Evolutionary conservation across 768 basidiomycete genomes (phyloP), one percentile per base, ranked within the genome.

Genomic region (Rhizopogon salebrosus): DNA sequence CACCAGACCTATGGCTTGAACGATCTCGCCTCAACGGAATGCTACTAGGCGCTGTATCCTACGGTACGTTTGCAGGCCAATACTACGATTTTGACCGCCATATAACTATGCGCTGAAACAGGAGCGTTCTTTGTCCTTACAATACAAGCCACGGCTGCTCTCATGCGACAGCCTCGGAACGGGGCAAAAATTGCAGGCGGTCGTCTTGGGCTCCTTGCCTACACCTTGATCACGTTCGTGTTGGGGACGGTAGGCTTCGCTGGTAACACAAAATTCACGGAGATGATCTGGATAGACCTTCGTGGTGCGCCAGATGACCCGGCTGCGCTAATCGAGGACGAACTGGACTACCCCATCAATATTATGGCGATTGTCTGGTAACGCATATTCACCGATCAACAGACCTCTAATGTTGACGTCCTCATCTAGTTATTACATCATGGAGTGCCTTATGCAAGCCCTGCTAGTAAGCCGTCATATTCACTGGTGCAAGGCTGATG

Each of bases 201-300:
- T 10, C 54, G 53, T 6, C 16, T 41, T 26, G 18, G 20, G 23
- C 55, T 69, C 13, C 20, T 65, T 3, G 10, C 29, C n/a, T 68
- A 66, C 16, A 50, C 66, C n/a, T 45, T 41, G 34, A 48, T 61
- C 38, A 67, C 65, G 29, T 70, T 70, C 26, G 9, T 39, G 13
- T 50, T 70, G 22, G 70, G 57, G 4, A 70, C 63, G 3, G 40
- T 72, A 10, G 57, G 57, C 7, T 59, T 68, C 6, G 69, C 60
- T 6, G 59, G 43, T 1, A 63, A 70, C 22, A 56, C 59, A 0
- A 63, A 57, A 38, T 69, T 60, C 49, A 70, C 58, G 26, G 52
- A 64, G 55, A 60, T 68, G 69, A 63, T 68, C 18, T 73, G 56
- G 58, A 66, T 70, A 23, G 67, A 71, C 40, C n/a, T 68, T 31